phyloP scores from a whole-genome alignment of 2,329 filamentous ascomycete species.

The Scopulariopsis brevicaulis region DNA sequence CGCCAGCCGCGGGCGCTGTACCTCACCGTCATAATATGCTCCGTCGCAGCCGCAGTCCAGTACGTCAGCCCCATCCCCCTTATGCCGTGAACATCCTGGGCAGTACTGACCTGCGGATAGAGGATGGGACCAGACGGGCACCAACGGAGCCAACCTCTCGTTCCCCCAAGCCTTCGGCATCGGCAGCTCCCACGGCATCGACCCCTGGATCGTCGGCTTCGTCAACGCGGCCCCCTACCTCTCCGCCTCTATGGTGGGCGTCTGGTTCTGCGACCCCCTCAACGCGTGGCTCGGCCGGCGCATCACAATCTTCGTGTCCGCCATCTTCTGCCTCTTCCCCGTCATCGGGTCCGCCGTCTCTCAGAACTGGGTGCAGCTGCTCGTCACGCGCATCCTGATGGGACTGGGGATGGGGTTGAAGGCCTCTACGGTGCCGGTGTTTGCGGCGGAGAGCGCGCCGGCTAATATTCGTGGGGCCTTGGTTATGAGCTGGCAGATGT shows the following conservation, averaged over 20 bases:
- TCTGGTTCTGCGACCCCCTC: constrained; percentile 24
- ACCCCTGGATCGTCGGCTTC: constrained; percentile 44
- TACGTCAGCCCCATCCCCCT: no score
- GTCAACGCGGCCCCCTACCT: constrained; percentile 31
- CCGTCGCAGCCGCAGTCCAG: constrained; percentile 17
- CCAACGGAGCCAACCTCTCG: constrained; percentile 25
- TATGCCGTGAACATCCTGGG: no score
- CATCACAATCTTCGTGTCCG: constrained; percentile 38
- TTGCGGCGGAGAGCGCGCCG: constrained; percentile 62
- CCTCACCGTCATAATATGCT: constrained; percentile 16
- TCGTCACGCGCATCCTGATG: constrained; percentile 50
- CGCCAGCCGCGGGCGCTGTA: constrained; percentile 15
- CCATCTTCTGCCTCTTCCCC: constrained; percentile 41
- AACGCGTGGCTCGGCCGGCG: constrained; percentile 16
- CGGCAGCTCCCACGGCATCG: no score
- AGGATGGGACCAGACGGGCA: constrained; percentile 33
- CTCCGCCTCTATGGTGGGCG: constrained; percentile 11
- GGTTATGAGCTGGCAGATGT: constrained; percentile 63
- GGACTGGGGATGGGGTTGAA: constrained; percentile 62
- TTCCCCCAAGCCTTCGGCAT: no score
- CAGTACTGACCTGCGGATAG: no score
- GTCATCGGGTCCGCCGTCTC: constrained; percentile 41
- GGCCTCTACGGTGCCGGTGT: constrained; percentile 56
- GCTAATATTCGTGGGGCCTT: constrained; percentile 59
- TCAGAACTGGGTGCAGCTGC: constrained; percentile 38